Percentiles rank a stretch among this genome's conserved stretches.
These are phyloP conservation scores for Penicillium sclerotigenum DNA, from an alignment of 2,329 filamentous ascomycete species.

Conservation along the genomic window DNA sequence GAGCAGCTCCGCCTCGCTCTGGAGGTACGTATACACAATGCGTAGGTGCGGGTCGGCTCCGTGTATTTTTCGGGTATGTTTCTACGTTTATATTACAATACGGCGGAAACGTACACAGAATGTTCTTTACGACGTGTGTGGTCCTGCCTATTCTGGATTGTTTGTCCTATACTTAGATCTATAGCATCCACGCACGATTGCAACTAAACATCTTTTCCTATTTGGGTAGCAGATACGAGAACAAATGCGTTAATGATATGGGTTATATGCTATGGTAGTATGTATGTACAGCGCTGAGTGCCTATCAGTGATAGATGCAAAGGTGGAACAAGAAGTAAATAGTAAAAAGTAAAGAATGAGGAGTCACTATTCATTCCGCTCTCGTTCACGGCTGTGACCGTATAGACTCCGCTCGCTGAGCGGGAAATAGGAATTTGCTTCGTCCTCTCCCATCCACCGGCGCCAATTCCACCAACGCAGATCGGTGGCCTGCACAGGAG, in stretches of 20 bases:
- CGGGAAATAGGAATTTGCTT: conserved; percentile 25
- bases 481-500: background rate
- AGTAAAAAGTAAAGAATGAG: background rate
- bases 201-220: background rate
- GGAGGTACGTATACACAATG: too few species aligned
- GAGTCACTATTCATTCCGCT: conserved; percentile 12
- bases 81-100: too few species aligned
- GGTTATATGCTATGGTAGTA: background rate
- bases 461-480: conserved; percentile 35
- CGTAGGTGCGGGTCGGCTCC: too few species aligned
- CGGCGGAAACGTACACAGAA: too few species aligned
- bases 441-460: conserved; percentile 23
- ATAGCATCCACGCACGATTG: background rate
- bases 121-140: too few species aligned
- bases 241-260: background rate
- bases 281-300: background rate
- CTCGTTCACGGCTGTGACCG: conserved; percentile 1
- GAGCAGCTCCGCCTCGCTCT: too few species aligned
- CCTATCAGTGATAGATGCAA: background rate
- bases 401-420: conserved; percentile 23
- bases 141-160: background rate
- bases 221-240: background rate
- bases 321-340: conserved; percentile 4
- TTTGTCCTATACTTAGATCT: background rate
- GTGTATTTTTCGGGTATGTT: too few species aligned